Conservation (phyloP, 805 yeast genomes). For the Saturnispora bothae region DNA sequence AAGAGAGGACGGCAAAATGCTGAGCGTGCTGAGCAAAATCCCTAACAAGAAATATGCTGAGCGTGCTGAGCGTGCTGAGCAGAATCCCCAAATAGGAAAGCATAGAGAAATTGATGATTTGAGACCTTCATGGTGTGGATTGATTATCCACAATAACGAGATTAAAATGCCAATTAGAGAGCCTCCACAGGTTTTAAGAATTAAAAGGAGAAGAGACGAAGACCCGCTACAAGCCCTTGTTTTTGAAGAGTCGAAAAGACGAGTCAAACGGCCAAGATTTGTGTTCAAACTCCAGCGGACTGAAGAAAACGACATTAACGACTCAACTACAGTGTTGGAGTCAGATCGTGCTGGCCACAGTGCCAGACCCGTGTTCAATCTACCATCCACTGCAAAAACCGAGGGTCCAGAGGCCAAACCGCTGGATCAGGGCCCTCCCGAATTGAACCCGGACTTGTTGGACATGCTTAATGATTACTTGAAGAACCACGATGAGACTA, state of each 20-base stretch:
- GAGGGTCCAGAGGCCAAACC: neutral
- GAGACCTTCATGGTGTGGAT: too few species aligned
- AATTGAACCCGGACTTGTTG: constrained; percentile 52
- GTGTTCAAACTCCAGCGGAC: constrained; percentile 41
- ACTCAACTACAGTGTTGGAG: constrained; percentile 16
- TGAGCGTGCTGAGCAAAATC: neutral
- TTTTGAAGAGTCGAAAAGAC: constrained; percentile 28
- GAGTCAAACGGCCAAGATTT: constrained; percentile 19
- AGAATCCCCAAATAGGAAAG: too few species aligned
- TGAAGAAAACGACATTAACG: constrained; percentile 26
- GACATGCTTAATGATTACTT: constrained; percentile 64
- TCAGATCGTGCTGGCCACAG: neutral
- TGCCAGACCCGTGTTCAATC: constrained; percentile 16
- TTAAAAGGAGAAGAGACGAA: constrained; percentile 77
- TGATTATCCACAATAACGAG: too few species aligned
- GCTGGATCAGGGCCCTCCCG: constrained; percentile 11
- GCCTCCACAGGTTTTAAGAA: constrained; percentile 60
- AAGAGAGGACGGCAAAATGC: too few species aligned
- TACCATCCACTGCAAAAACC: constrained; percentile 11
- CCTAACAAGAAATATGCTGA: too few species aligned
- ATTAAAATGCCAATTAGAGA: constrained; percentile 8
- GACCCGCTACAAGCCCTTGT: constrained; percentile 80
- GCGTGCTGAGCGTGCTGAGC: neutral
- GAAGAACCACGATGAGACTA: constrained; percentile 25
- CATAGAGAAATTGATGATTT: too few species aligned